These are phyloP conservation scores for Prunus persica DNA, from an alignment of 306 rosid species.

Conservation along the genomic window Prunus_persica_NCBIv2 NC_034009.1:8883001-8883500, in stretches of 20 bases:
- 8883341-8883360: conserved; percentile 35
- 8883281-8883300: background rate
- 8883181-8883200: background rate
- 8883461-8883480: background rate
- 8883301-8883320: conserved; percentile 34
- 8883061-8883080: conserved; percentile 47
- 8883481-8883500: background rate
- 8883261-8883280: background rate
- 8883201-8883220: background rate
- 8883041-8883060: conserved; percentile 40
- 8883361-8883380: conserved; percentile 67
- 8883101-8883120: conserved; percentile 92
- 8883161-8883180: background rate
- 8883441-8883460: conserved; percentile 1
- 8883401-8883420: conserved; percentile 9
- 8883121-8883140: conserved; percentile 79
- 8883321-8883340: conserved; percentile 40
- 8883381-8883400: conserved; percentile 62
- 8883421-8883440: conserved; percentile 2
- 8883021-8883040: conserved; percentile 40
- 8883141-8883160: conserved; percentile 42
- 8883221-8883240: background rate
- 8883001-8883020: conserved; percentile 31
- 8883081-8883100: conserved; percentile 88
- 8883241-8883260: background rate